Conservation (phyloP, 441 rosid genomes). For the Hura crepitans region DNA sequence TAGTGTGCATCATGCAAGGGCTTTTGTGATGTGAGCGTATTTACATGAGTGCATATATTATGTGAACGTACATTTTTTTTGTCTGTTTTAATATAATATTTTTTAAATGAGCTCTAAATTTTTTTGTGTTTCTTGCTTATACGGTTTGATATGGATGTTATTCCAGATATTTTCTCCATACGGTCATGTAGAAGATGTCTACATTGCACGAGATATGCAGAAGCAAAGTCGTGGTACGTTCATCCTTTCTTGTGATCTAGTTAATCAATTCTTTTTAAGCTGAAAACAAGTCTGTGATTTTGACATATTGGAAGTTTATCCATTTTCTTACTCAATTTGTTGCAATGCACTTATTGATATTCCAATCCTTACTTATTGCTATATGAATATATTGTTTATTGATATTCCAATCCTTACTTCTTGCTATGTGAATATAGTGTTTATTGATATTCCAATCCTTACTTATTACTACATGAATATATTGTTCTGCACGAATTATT, state of each 20-base stretch:
- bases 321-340: neutral
- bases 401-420: neutral
- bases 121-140: neutral
- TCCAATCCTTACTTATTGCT: neutral
- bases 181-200: slow-evolving; percentile 69
- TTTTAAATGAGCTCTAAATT: neutral
- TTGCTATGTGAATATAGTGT: neutral
- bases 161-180: slow-evolving; percentile 70
- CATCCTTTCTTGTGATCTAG: slow-evolving; percentile 26
- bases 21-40: neutral
- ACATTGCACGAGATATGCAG: slow-evolving; percentile 58
- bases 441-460: neutral
- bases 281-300: neutral
- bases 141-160: slow-evolving; percentile 19
- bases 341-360: neutral
- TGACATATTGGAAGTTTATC: slow-evolving; percentile 12
- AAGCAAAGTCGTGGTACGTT: slow-evolving; percentile 69
- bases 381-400: neutral
- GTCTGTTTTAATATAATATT: neutral
- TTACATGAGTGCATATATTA: neutral
- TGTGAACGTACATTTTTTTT: slow-evolving; percentile 3
- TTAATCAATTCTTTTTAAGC: slow-evolving; percentile 14
- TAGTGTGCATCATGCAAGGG: neutral
- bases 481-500: neutral
- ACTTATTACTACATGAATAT: neutral